Conservation (phyloP, 345 rosid species). For the Aquilaria malaccensis region DNA sequence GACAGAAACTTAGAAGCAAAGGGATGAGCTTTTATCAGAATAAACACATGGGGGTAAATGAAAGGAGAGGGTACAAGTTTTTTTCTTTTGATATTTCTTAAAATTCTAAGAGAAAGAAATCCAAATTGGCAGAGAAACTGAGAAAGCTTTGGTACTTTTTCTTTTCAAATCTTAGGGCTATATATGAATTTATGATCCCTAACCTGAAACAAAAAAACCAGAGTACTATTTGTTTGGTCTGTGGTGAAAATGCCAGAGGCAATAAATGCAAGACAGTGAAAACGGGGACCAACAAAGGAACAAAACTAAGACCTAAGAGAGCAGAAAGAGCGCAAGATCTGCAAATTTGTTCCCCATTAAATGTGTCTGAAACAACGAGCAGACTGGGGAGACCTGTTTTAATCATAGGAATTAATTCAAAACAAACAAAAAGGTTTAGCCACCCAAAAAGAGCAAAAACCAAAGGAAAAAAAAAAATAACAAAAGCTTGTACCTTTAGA, state of each 20-base stretch:
- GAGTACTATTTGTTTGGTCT: too few species aligned
- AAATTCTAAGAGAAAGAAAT: too few species aligned
- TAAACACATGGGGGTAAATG: too few species aligned
- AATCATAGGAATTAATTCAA: neutral
- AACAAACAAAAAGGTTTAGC: neutral
- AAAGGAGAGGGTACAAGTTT: too few species aligned
- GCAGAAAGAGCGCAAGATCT: slow-evolving; percentile 33
- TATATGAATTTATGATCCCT: too few species aligned
- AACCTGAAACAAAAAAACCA: too few species aligned
- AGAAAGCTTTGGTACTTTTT: too few species aligned
- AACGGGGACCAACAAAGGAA: slow-evolving; percentile 20
- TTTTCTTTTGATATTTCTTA: too few species aligned
- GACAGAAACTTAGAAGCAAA: too few species aligned
- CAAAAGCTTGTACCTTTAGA: slow-evolving; percentile 46
- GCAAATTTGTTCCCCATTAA: slow-evolving; percentile 43
- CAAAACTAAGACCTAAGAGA: slow-evolving; percentile 7
- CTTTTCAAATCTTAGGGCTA: too few species aligned
- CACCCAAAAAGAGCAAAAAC: neutral
- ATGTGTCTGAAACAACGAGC: slow-evolving; percentile 31
- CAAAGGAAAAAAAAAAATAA: neutral
- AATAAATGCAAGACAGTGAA: slow-evolving; percentile 30
- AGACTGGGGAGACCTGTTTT: slow-evolving; percentile 18
- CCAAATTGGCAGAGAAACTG: too few species aligned
- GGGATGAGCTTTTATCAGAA: too few species aligned
- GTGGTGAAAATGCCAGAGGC: neutral